These are phyloP conservation scores for Chalciporus piperatoides DNA, from an alignment of 1,284 basidiomycete genomes.

Conservation along the genomic window DNA sequence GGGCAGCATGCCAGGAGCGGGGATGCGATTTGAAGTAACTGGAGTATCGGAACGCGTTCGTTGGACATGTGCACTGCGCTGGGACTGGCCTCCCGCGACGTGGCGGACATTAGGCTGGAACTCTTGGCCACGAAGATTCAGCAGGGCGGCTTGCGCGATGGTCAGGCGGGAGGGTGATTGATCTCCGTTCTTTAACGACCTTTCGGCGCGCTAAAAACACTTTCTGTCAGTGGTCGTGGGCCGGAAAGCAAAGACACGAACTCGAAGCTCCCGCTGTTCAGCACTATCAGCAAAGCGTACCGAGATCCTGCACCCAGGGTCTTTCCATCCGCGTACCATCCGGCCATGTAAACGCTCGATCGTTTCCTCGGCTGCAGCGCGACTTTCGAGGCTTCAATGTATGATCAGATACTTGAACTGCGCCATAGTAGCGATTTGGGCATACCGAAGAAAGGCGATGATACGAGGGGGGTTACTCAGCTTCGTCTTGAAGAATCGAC, in stretches of 20 bases:
- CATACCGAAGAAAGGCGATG: conserved; percentile 71
- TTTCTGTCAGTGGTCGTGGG: background rate
- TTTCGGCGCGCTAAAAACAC: conserved; percentile 41
- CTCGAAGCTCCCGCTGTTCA: conserved; percentile 46
- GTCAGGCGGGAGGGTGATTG: conserved; percentile 60
- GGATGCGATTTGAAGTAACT: background rate
- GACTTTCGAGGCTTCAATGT: conserved; percentile 56
- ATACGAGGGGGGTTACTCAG: conserved; percentile 69
- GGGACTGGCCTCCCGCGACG: conserved; percentile 1
- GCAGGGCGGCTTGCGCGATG: conserved; percentile 69
- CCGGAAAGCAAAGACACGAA: conserved; percentile 25
- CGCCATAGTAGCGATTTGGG: conserved; percentile 4
- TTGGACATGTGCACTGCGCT: conserved; percentile 4
- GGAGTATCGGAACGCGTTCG: conserved; percentile 4
- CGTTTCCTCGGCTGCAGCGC: conserved; percentile 64
- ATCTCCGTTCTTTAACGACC: conserved; percentile 51
- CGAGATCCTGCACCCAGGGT: conserved; percentile 65
- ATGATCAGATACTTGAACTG: background rate
- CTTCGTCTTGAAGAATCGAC: conserved; percentile 70
- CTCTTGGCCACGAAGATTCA: conserved; percentile 69
- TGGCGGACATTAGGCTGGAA: conserved; percentile 23
- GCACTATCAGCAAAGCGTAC: conserved; percentile 71
- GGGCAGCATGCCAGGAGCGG: conserved; percentile 8
- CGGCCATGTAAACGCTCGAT: conserved; percentile 70
- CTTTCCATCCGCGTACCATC: conserved; percentile 73